Evolutionary conservation across 2,329 filamentous ascomycete genomes (phyloP).

Genomic region (Colletotrichum truncatum): DNA sequence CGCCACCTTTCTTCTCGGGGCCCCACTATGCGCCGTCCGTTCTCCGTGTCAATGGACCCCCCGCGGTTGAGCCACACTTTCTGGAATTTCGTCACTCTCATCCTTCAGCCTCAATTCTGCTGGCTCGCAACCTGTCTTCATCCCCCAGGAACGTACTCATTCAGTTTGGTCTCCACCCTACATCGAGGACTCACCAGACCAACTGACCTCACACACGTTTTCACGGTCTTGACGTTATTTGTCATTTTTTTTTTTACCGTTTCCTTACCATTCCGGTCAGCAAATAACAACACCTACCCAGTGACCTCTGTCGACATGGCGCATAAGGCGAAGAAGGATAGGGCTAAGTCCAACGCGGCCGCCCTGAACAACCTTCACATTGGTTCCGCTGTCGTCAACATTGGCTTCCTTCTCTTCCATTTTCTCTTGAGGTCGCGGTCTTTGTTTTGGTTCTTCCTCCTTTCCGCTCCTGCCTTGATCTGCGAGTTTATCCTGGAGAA

Average conservation of each 20-base stretch:
- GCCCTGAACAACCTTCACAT: slow-evolving; percentile 85
- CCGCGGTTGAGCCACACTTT: slow-evolving; percentile 17
- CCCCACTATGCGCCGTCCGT: neutral
- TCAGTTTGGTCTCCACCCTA: neutral
- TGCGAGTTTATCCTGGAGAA: slow-evolving; percentile 89
- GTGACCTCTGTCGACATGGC: slow-evolving; percentile 59
- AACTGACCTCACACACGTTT: neutral
- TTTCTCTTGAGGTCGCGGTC: slow-evolving; percentile 73
- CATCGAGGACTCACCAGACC: neutral
- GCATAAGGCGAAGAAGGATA: slow-evolving; percentile 71
- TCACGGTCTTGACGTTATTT: neutral
- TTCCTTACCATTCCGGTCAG: neutral
- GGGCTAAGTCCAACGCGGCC: slow-evolving; percentile 80
- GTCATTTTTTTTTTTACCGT: too few relatives aligned
- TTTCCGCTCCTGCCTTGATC: slow-evolving; percentile 78
- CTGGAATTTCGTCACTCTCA: slow-evolving; percentile 15
- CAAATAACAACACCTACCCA: neutral
- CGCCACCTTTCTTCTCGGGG: slow-evolving; percentile 1
- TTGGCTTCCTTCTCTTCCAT: slow-evolving; percentile 77
- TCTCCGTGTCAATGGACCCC: slow-evolving; percentile 4
- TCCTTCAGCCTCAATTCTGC: slow-evolving; percentile 18
- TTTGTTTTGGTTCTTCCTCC: slow-evolving; percentile 72
- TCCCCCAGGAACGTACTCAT: neutral
- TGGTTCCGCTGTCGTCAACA: slow-evolving; percentile 76
- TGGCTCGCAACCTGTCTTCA: slow-evolving; percentile 18